phyloP scores from a whole-genome alignment of 2,329 filamentous ascomycete species.

The Colletotrichum orchidophilum region DNA sequence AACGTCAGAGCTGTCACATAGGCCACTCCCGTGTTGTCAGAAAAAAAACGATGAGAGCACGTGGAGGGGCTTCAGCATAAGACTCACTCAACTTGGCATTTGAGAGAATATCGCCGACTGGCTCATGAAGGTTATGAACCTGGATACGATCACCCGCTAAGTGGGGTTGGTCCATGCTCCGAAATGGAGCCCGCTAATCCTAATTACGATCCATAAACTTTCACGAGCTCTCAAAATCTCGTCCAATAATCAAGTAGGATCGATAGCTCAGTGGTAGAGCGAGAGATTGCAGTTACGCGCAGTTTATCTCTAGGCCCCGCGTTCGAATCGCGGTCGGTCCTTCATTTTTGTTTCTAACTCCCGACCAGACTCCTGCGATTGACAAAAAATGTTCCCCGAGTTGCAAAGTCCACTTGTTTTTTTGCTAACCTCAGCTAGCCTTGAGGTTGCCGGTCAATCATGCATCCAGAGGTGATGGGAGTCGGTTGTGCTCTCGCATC shows the following conservation, averaged over 20 bases:
- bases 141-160: constrained; percentile 9
- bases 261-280: constrained; percentile 35
- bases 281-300: constrained; percentile 30
- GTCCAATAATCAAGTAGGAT: constrained; percentile 1
- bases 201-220: not conserved
- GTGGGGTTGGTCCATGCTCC: not conserved
- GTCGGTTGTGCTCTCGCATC: constrained; percentile 10
- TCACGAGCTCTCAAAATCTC: fast-evolving
- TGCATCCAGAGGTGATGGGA: not conserved
- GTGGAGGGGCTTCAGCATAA: not conserved
- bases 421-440: not conserved
- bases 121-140: constrained; percentile 16
- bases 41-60: too few relatives aligned
- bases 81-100: constrained; percentile 11
- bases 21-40: not conserved
- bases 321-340: constrained; percentile 34
- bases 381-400: not conserved
- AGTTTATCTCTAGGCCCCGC: constrained; percentile 33
- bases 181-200: not conserved
- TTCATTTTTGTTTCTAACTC: not conserved
- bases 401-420: not conserved
- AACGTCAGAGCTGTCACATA: not conserved
- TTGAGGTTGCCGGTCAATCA: not conserved
- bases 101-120: not conserved
- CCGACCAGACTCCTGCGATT: not conserved